Evolutionary conservation across 345 rosid genomes (phyloP), one percentile per base, ranked within the genome.

Genomic region (Bruguiera sexangula): DNA sequence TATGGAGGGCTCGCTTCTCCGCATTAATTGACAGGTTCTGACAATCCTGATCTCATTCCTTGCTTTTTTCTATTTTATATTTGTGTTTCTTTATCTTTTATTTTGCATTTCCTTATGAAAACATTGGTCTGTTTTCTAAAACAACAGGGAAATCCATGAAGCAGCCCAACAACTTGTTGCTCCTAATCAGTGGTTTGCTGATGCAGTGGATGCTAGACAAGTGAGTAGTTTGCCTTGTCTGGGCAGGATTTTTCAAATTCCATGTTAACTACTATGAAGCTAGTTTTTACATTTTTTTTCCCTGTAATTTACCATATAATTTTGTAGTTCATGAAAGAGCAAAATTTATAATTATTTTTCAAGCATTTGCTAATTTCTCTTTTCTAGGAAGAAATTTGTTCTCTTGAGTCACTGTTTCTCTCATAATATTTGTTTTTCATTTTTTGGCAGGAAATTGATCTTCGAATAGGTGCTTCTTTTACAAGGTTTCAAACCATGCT

Each of bases 121-220:
- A 56, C 24, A 20, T 19, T 54, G 29, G 16, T 56, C 3, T 56
- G 29, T 22, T 24, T 15, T 43, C 50, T 56, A 56, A 56, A 56
- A 22, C 60, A 56, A 56, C 71, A 92, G 99, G 91, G 97, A 89
- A 69, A 95, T 95, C 69, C 99, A 90, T 81, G 85, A 90, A 9
- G 87, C 99, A 1, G 95, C 71, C 72, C 97, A 95, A 75, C 90
- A 92, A 75, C 97, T 90, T 71, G 83, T 86, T 66, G 90, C 89
- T 73, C 96, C 99, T 68, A 95, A 92, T 82, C 82, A 78, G 46
- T 74, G 90, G 88, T 89, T 88, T 82, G 84, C 97, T 30, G 88
- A 90, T 78, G 99, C 97, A 6, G 99, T 95, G 71, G 99, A 95
- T 76, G 97, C 97, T 82, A 87, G 99, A 77, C 99, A 95, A 80